Percentiles rank a stretch among this genome's conserved stretches.
phyloP scores from a whole-genome alignment of 2,329 filamentous ascomycete genomes.

The Microdochium nivale region DNA sequence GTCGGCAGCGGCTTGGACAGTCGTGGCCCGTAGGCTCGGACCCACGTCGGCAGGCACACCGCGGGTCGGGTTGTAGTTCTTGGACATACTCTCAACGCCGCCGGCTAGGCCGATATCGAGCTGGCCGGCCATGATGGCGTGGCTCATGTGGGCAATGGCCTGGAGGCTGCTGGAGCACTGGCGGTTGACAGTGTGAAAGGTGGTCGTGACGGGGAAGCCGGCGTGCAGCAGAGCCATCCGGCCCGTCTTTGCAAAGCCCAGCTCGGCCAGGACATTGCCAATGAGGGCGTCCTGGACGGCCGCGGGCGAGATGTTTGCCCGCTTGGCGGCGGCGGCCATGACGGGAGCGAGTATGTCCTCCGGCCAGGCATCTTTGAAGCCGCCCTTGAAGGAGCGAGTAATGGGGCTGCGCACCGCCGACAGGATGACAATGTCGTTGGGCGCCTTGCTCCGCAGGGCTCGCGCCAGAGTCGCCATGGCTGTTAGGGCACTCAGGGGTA shows the following conservation, averaged over 20 bases:
- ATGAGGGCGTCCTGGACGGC: constrained; percentile 56
- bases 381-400: constrained; percentile 58
- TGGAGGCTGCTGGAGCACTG: constrained; percentile 56
- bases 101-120: constrained; percentile 55
- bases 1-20: constrained; percentile 48
- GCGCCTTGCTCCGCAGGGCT: constrained; percentile 18
- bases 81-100: constrained; percentile 65
- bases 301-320: constrained; percentile 8
- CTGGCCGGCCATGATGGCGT: constrained; percentile 50
- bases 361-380: constrained; percentile 57
- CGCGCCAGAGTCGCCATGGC: too few species aligned
- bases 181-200: constrained; percentile 59
- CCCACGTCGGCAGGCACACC: too few species aligned
- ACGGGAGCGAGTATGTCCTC: constrained; percentile 53
- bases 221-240: constrained; percentile 59
- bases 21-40: constrained; percentile 29
- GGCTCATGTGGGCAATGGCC: constrained; percentile 53
- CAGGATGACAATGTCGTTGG: constrained; percentile 58
- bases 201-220: constrained; percentile 48
- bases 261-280: constrained; percentile 57
- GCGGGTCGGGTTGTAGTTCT: constrained; percentile 51
- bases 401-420: constrained; percentile 58
- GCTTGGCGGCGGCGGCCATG: constrained; percentile 42
- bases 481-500: too few species aligned
- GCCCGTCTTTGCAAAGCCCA: constrained; percentile 59